Conservation (phyloP, 345 rosid genomes). For the Salix suchowensis region DNA sequence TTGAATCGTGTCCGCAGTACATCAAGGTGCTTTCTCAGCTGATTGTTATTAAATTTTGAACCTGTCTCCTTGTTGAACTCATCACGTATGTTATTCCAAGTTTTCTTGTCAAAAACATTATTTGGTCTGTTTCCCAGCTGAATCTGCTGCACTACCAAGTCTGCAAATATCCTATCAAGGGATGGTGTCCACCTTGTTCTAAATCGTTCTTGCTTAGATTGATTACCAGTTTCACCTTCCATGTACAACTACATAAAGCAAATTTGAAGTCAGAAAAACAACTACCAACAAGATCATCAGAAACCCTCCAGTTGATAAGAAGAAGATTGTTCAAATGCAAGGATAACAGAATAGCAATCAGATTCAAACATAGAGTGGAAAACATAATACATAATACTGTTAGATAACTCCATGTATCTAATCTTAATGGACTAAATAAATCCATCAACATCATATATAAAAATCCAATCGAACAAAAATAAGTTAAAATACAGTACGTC, state of each 20-base stretch:
- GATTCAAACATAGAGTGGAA: too few species aligned
- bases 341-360: neutral
- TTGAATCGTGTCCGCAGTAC: slow-evolving; percentile 68
- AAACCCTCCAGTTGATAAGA: neutral
- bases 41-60: slow-evolving; percentile 70
- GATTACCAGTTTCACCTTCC: slow-evolving; percentile 48
- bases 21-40: slow-evolving; percentile 71
- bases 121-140: slow-evolving; percentile 60
- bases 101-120: slow-evolving; percentile 65
- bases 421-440: too few species aligned
- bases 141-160: slow-evolving; percentile 72
- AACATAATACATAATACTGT: too few species aligned
- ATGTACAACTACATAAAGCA: slow-evolving; percentile 24
- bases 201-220: slow-evolving; percentile 55
- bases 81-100: slow-evolving; percentile 59
- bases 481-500: too few species aligned
- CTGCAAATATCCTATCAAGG: slow-evolving; percentile 64
- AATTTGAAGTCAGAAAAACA: neutral
- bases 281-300: neutral
- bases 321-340: neutral
- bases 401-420: too few species aligned
- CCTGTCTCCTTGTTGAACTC: slow-evolving; percentile 62
- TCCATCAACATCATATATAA: too few species aligned
- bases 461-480: too few species aligned
- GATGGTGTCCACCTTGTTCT: slow-evolving; percentile 67